phyloP scores from a whole-genome alignment of 2,329 filamentous ascomycete genomes.

The Epichloe hybrida region DNA sequence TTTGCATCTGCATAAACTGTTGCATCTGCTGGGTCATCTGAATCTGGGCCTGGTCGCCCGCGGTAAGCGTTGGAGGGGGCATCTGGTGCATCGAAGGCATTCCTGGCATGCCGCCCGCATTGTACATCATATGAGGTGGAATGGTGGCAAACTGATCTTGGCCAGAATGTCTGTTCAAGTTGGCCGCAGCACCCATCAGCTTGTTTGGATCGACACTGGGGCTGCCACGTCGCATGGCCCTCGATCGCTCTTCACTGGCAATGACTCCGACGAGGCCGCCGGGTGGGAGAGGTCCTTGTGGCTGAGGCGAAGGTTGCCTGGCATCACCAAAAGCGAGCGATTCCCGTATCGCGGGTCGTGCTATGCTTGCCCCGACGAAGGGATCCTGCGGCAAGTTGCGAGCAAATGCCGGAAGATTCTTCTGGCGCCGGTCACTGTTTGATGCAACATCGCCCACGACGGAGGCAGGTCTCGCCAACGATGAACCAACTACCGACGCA shows the following conservation, averaged over 20 bases:
- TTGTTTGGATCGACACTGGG: conserved; percentile 47
- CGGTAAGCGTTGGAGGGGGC: conserved; percentile 35
- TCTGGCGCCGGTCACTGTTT: conserved; percentile 17
- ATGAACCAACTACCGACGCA: conserved; percentile 32
- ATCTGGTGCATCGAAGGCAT: conserved; percentile 26
- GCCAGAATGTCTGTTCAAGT: conserved; percentile 22
- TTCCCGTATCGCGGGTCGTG: conserved; percentile 60
- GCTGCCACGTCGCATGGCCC: conserved; percentile 65
- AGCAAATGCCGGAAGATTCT: conserved; percentile 65
- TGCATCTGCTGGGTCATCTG: conserved; percentile 75
- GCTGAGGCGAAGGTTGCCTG: conserved; percentile 23
- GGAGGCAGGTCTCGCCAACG: conserved; percentile 40
- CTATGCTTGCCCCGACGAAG: conserved; percentile 65
- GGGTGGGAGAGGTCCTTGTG: conserved; percentile 38
- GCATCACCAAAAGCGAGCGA: conserved; percentile 55
- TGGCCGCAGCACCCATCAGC: conserved; percentile 21
- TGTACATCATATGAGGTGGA: conserved; percentile 30
- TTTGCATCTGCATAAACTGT: conserved; percentile 86
- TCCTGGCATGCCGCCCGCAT: conserved; percentile 12
- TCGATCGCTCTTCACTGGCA: conserved; percentile 67
- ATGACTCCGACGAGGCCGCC: conserved; percentile 82
- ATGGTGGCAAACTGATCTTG: conserved; percentile 38
- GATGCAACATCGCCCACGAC: conserved; percentile 30
- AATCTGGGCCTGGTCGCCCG: conserved; percentile 60
- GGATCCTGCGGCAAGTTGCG: conserved; percentile 72